A percentile compares a stretch with the other conserved stretches of the same genome.
These are phyloP conservation scores for Neospermospora avenae DNA, from an alignment of 2,329 filamentous ascomycete species.

Conservation along the genomic window DNA sequence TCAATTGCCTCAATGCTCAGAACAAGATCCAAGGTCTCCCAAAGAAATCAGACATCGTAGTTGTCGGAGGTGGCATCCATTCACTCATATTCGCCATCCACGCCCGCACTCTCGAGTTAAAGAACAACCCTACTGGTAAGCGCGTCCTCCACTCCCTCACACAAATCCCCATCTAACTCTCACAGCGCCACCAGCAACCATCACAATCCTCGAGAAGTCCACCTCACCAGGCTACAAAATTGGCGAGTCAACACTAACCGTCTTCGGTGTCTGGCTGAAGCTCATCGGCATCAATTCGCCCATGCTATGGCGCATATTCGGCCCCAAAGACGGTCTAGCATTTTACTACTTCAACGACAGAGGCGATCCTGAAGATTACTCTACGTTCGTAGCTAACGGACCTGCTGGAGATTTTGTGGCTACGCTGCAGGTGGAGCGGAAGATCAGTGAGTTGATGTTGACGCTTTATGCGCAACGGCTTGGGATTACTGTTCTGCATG, in stretches of 20 bases:
- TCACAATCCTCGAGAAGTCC: constrained; percentile 27
- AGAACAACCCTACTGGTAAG: constrained; percentile 5
- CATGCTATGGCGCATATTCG: constrained; percentile 26
- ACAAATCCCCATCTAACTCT: background rate
- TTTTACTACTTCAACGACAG: constrained; percentile 27
- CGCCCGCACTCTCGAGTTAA: constrained; percentile 15
- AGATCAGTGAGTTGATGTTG: constrained; percentile 31
- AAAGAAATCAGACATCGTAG: constrained; percentile 25
- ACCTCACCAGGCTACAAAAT: constrained; percentile 28
- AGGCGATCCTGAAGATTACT: constrained; percentile 20
- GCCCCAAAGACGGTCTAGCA: constrained; percentile 29
- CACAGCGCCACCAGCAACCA: background rate
- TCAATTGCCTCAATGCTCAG: constrained; percentile 16
- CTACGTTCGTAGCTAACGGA: constrained; percentile 21
- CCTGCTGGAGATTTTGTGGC: constrained; percentile 21
- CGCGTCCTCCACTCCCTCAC: background rate
- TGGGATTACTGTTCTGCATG: constrained; percentile 30
- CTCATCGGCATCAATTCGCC: constrained; percentile 18
- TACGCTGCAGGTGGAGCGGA: constrained; percentile 29
- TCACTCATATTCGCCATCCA: constrained; percentile 30
- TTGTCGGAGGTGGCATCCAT: constrained; percentile 28
- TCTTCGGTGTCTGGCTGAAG: constrained; percentile 27
- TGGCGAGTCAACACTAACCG: constrained; percentile 28
- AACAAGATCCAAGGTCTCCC: constrained; percentile 19
- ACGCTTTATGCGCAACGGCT: constrained; percentile 29